Percentiles rank a stretch among this genome's conserved stretches.
phyloP scores from a whole-genome alignment of 2,329 filamentous ascomycete species.

The Lecanoromycetidae sp. region DNA sequence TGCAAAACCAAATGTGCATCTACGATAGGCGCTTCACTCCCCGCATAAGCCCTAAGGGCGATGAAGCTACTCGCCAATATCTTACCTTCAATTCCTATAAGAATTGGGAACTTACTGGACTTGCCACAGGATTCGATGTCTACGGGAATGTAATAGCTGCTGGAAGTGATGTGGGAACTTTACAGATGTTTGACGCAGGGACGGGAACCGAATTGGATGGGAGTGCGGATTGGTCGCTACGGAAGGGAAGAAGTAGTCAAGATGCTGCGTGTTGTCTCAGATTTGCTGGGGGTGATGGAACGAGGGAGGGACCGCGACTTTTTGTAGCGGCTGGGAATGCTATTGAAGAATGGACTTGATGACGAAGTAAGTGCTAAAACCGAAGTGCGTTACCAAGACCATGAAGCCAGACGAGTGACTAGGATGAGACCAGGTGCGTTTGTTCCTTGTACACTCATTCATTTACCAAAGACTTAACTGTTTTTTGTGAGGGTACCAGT shows the following conservation, averaged over 20 bases:
- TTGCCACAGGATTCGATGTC: conserved; percentile 10
- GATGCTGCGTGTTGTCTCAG: not conserved
- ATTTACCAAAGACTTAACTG: too few species aligned
- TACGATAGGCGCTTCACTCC: conserved; percentile 2
- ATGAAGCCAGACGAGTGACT: too few species aligned
- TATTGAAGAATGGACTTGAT: conserved; percentile 12
- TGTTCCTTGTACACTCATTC: too few species aligned
- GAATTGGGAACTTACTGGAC: not conserved
- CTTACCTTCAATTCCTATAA: conserved; percentile 7
- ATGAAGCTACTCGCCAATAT: not conserved
- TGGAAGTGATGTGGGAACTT: not conserved
- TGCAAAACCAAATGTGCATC: conserved; percentile 8
- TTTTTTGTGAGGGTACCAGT: too few species aligned
- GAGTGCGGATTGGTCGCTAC: not conserved
- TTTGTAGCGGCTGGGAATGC: not conserved
- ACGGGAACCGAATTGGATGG: conserved; percentile 7
- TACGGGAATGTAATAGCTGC: conserved; percentile 5
- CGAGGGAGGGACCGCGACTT: not conserved
- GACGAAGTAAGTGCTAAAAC: too few species aligned
- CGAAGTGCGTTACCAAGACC: too few species aligned
- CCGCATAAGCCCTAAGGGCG: not conserved
- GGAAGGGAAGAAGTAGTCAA: not conserved
- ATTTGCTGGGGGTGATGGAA: not conserved
- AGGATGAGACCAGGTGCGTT: conserved; percentile 73
- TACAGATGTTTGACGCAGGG: conserved; percentile 8